phyloP scores from a whole-genome alignment of 179 eudicot genomes.

The Silene coronaria region DNA sequence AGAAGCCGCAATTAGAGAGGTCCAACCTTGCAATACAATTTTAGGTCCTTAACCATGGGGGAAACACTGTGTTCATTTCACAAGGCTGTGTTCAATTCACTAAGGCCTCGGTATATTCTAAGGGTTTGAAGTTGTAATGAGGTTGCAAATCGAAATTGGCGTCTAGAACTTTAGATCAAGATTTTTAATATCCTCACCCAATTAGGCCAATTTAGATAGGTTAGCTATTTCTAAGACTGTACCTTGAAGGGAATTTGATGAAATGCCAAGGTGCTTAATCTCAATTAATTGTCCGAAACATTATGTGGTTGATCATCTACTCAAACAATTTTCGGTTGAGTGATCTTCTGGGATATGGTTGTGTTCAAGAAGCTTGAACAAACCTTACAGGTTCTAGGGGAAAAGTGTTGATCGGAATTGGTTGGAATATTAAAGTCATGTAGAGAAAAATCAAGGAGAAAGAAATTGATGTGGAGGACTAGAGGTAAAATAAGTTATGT shows the following conservation, averaged over 20 bases:
- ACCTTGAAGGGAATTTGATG: conserved; percentile 13
- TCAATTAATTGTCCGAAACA: background rate
- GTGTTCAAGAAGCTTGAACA: too few species aligned
- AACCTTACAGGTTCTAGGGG: too few species aligned
- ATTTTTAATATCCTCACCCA: too few species aligned
- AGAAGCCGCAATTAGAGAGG: conserved; percentile 4
- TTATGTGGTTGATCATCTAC: background rate
- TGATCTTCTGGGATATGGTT: background rate
- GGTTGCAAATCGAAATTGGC: background rate
- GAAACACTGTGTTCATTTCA: background rate
- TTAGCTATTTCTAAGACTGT: background rate
- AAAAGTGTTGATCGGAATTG: too few species aligned
- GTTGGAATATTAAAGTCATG: too few species aligned
- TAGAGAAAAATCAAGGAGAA: too few species aligned
- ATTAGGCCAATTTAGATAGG: conserved; percentile 3
- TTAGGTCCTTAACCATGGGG: conserved; percentile 11
- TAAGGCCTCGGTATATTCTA: background rate
- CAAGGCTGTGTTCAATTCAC: background rate
- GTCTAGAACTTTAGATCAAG: too few species aligned
- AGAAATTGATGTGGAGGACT: too few species aligned
- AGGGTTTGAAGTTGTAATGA: background rate
- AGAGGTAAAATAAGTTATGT: too few species aligned
- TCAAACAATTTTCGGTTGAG: background rate
- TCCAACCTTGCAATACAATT: background rate
- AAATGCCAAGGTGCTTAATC: conserved; percentile 5